Percentiles rank a stretch among this genome's conserved stretches.
Conservation (phyloP, 75 land plant genomes). For the Isoetes taiwanensis region DNA sequence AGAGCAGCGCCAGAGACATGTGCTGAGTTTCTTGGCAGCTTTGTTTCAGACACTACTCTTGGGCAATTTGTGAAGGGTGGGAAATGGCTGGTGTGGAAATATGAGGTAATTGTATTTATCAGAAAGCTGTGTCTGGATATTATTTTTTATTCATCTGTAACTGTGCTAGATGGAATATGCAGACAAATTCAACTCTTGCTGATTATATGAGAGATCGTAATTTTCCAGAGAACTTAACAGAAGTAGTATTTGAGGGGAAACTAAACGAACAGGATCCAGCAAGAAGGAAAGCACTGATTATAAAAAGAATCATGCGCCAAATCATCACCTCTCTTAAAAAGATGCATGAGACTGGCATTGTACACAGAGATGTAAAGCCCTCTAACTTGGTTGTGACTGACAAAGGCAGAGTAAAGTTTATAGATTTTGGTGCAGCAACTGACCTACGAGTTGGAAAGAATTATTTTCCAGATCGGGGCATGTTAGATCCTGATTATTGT, state of each 20-base stretch:
- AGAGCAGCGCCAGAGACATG: conserved; percentile 95
- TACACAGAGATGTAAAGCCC: conserved; percentile 95
- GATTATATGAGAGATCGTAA: conserved; percentile 82
- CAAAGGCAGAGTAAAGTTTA: conserved; percentile 76
- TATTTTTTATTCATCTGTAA: not conserved
- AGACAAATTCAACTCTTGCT: conserved; percentile 71
- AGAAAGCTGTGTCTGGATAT: conserved; percentile 1
- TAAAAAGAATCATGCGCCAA: conserved; percentile 84
- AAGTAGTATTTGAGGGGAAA: conserved; percentile 65
- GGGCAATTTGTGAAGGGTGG: conserved; percentile 79
- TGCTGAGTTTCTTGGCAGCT: conserved; percentile 89
- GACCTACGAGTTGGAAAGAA: conserved; percentile 96
- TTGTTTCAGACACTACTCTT: conserved; percentile 64
- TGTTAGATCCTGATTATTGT: conserved; percentile 98
- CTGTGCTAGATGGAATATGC: conserved; percentile 6
- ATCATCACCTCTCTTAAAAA: conserved; percentile 72
- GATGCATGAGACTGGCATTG: conserved; percentile 89
- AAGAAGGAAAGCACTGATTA: conserved; percentile 57
- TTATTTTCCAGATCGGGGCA: conserved; percentile 62
- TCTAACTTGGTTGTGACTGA: conserved; percentile 88
- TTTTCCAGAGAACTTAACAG: conserved; percentile 76
- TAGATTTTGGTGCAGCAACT: conserved; percentile 99
- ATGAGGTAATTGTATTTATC: conserved; percentile 48
- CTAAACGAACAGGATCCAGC: conserved; percentile 47
- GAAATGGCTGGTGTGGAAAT: conserved; percentile 97